phyloP scores from a whole-genome alignment of 2,329 filamentous ascomycete genomes.

The Zopfia rhizophila region DNA sequence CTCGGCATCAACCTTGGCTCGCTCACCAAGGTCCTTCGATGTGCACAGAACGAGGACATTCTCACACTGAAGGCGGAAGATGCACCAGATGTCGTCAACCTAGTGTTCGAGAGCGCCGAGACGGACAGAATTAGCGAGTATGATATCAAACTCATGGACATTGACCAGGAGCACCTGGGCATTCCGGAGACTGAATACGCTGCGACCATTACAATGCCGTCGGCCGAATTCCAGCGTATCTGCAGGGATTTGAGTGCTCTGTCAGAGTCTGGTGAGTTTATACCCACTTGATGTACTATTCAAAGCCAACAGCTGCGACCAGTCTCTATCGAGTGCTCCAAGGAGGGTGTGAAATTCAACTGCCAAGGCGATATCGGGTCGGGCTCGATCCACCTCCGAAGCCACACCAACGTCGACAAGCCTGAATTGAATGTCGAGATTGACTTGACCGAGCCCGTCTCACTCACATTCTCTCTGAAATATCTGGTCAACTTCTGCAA shows the following conservation, averaged over 20 bases:
- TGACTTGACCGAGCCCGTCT: conserved; percentile 89
- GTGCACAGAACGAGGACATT: conserved; percentile 92
- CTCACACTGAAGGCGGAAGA: conserved; percentile 98
- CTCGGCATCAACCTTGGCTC: conserved; percentile 97
- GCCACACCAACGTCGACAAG: conserved; percentile 90
- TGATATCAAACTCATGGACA: conserved; percentile 99
- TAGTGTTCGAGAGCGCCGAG: conserved; percentile 90
- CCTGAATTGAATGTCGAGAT: conserved; percentile 87
- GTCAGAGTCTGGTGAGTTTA: conserved; percentile 87
- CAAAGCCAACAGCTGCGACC: conserved; percentile 34
- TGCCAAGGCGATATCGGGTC: conserved; percentile 96
- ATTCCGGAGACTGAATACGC: conserved; percentile 99
- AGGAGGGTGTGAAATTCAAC: conserved; percentile 96
- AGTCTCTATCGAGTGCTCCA: conserved; percentile 96
- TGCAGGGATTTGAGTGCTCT: conserved; percentile 90
- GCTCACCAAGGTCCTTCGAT: conserved; percentile 95
- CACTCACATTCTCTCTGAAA: conserved; percentile 97
- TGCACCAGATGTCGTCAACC: conserved; percentile 92
- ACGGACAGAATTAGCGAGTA: conserved; percentile 97
- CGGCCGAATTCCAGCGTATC: conserved; percentile 91
- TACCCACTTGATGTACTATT: conserved; percentile 5
- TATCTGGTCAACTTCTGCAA: conserved; percentile 99
- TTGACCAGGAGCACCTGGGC: conserved; percentile 98
- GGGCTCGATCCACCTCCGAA: conserved; percentile 89
- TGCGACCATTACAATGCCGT: conserved; percentile 88